Base-by-base conservation (phyloP, 2,329 filamentous ascomycete genomes). In the Scedosporium aurantiacum region DNA sequence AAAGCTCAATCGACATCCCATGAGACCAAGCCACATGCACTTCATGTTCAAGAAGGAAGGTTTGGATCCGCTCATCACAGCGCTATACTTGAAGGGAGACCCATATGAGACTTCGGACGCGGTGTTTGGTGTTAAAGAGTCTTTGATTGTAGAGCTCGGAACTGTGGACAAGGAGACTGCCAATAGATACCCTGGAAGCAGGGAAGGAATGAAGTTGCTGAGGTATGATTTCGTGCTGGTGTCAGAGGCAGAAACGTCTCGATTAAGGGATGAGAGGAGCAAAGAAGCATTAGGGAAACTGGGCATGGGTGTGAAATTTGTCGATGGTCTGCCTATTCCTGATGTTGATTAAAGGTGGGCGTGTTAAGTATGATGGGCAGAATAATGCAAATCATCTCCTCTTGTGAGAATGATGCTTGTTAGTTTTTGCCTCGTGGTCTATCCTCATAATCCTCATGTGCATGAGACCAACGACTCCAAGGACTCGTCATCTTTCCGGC, bases 11-110 rank as follows among this genome's bases (percentile, higher is more conserved):
- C 77, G 90, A n/a, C 90, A 94, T 74, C 84, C 84, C 61, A 92
- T 85, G 76, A 76, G 90, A 58, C 90, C 90, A 1, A 83, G 85
- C n/a, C 90, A 94, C 72, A 82, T 93, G 79, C 90, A 94, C 72
- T 94, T 94, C 68, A 94, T 95, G 89, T 91, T 96, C 75, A 84
- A 87, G 70, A 91, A 90, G 77, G 72, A 79, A 37, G 88, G 89
- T 0, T 91, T 82, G 75, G 90, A 95, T 76, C 83, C 87, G 70
- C 73, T 96, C 67, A 87, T 94, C 69, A 95, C 90, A 89, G 88
- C 90, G 0, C 76, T 95, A 0, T 95, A 93, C 68, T 76, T 92
- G 60, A 83, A 87, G 2, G 86, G 85, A 54, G 89, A 93, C 67
- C 88, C 87, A 0, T 94, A 93, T 70, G 89, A 92, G 75, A 89